A percentile compares a stretch with the other conserved stretches of the same genome.
Evolutionary conservation across 2,329 filamentous ascomycete species (phyloP).

Genomic region (Colletotrichum tabaci): DNA sequence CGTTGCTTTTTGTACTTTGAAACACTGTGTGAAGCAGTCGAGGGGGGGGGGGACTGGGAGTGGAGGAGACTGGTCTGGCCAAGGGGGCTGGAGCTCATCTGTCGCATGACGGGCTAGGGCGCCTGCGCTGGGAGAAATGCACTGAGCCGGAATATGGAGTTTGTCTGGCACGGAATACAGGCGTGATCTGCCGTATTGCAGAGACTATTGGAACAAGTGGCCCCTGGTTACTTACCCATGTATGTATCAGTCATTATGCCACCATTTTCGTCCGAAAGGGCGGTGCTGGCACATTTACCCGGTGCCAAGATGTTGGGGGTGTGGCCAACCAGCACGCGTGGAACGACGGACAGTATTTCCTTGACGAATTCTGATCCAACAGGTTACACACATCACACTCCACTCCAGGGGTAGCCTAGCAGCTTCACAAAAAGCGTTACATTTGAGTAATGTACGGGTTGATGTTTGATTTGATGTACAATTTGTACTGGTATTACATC

Average conservation of each 20-base stretch:
- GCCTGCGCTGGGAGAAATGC: neutral
- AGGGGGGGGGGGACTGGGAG: no score
- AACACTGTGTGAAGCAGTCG: slow-evolving; percentile 28
- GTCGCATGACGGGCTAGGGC: neutral
- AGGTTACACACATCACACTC: no score
- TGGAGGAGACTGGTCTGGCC: neutral
- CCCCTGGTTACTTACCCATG: neutral
- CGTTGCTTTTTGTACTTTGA: slow-evolving; percentile 32
- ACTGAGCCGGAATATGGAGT: neutral
- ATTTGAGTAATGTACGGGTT: slow-evolving; percentile 8
- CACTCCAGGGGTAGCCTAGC: neutral
- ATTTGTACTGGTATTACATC: slow-evolving; percentile 41
- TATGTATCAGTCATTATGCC: neutral
- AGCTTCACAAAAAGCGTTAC: no score
- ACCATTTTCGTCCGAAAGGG: neutral
- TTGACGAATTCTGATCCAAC: slow-evolving; percentile 3
- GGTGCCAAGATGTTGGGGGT: slow-evolving; percentile 5
- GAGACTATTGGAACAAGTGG: neutral
- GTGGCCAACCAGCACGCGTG: slow-evolving; percentile 10
- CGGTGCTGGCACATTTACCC: neutral
- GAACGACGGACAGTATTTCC: neutral
- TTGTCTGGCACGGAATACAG: slow-evolving; percentile 8
- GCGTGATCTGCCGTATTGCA: neutral
- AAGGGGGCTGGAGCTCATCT: slow-evolving; percentile 16
- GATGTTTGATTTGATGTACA: slow-evolving; percentile 33